Evolutionary conservation across 2,329 filamentous ascomycete species (phyloP).

Genomic region (Colletotrichum coccodes): DNA sequence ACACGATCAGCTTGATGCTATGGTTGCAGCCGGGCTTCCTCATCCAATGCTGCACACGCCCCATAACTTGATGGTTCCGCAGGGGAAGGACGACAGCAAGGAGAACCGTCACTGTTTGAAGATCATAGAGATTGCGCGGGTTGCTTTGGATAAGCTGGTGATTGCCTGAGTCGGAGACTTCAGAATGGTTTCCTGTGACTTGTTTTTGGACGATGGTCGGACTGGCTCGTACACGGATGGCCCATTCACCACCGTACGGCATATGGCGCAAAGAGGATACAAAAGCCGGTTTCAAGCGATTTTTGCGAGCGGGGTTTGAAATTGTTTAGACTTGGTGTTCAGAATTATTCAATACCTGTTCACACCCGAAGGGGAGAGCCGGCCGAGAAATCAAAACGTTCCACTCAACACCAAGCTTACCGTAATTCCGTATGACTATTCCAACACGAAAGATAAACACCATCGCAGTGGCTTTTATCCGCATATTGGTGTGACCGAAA

Average conservation of each 20-base stretch:
- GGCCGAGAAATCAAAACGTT: constrained; percentile 4
- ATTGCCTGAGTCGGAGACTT: constrained; percentile 55
- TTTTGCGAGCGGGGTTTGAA: neutral
- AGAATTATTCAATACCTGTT: neutral
- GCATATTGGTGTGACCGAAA: neutral
- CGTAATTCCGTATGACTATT: neutral
- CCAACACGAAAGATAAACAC: neutral
- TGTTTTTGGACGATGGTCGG: neutral
- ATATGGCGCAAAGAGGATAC: neutral
- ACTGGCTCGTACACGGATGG: neutral
- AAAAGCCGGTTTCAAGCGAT: neutral
- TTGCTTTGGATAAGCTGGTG: constrained; percentile 63
- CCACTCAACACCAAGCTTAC: neutral
- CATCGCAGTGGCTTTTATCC: neutral
- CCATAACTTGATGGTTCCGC: constrained; percentile 39
- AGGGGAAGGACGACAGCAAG: constrained; percentile 46
- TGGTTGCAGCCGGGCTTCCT: constrained; percentile 51
- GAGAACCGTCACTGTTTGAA: constrained; percentile 56
- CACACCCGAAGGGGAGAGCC: neutral
- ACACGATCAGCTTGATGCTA: constrained; percentile 60
- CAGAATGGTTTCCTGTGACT: neutral
- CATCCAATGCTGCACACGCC: constrained; percentile 40
- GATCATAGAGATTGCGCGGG: constrained; percentile 64
- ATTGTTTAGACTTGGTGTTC: neutral
- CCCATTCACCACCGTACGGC: neutral